Evolutionary conservation across 805 yeast genomes (phyloP).

Genomic region (Wickerhamiella musiphila): DNA sequence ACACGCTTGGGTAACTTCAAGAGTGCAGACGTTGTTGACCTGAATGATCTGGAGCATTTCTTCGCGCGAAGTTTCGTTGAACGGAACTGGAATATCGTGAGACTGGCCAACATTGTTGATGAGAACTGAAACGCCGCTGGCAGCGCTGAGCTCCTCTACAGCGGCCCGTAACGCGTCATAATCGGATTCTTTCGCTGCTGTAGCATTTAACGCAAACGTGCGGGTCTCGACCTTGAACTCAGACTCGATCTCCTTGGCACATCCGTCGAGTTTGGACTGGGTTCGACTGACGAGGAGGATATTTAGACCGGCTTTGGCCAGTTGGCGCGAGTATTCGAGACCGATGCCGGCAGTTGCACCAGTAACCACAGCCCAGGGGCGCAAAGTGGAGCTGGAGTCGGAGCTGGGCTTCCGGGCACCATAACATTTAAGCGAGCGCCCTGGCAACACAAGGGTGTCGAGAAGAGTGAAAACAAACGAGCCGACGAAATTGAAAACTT

Average conservation of each 20-base stretch:
- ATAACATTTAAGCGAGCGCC: slow-evolving; percentile 6
- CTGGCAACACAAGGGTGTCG: slow-evolving; percentile 10
- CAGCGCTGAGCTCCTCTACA: slow-evolving; percentile 26
- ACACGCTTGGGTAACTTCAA: slow-evolving; percentile 65
- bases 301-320: slow-evolving; percentile 75
- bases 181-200: slow-evolving; percentile 41
- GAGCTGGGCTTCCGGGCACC: slow-evolving; percentile 24
- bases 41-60: slow-evolving; percentile 72
- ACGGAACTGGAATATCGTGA: slow-evolving; percentile 90
- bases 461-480: slow-evolving; percentile 3
- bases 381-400: too few species aligned
- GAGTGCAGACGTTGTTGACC: slow-evolving; percentile 70
- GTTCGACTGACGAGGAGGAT: slow-evolving; percentile 75
- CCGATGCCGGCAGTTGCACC: slow-evolving; percentile 98
- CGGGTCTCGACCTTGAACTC: slow-evolving; percentile 38
- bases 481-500: slow-evolving; percentile 3
- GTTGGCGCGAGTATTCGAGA: slow-evolving; percentile 71
- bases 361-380: slow-evolving; percentile 88
- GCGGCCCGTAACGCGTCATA: slow-evolving; percentile 34
- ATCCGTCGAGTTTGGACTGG: slow-evolving; percentile 46
- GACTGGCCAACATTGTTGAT: slow-evolving; percentile 90
- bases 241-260: slow-evolving; percentile 50
- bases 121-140: slow-evolving; percentile 58
- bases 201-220: slow-evolving; percentile 61
- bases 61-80: slow-evolving; percentile 53